A percentile compares a stretch with the other conserved stretches of the same genome.
These are phyloP conservation scores for Macrophomina tecta DNA, from an alignment of 2,329 filamentous ascomycete species.

Conservation along the genomic window DNA sequence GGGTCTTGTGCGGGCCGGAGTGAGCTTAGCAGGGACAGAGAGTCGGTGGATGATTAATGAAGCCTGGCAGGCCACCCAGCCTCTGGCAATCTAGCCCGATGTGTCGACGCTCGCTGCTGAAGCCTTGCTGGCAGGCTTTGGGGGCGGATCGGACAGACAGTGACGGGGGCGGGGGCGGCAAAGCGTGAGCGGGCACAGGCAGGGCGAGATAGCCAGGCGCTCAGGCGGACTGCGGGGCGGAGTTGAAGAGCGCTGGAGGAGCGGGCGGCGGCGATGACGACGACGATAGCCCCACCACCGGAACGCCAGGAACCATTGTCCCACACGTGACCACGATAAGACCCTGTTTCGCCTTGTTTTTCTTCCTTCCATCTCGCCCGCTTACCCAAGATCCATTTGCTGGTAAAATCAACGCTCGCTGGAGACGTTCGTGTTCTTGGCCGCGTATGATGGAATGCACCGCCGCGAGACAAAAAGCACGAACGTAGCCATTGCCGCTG, in stretches of 20 bases:
- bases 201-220: slow-evolving; percentile 13
- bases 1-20: not conserved
- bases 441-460: too few species aligned
- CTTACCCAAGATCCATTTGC: too few species aligned
- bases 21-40: slow-evolving; percentile 1
- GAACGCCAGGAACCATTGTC: not conserved
- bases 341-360: not conserved
- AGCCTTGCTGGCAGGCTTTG: slow-evolving; percentile 18
- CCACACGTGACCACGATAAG: slow-evolving; percentile 9
- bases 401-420: too few species aligned
- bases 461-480: too few species aligned
- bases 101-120: slow-evolving; percentile 12
- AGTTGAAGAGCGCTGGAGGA: not conserved
- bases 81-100: slow-evolving; percentile 21
- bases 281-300: not conserved
- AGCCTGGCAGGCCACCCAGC: slow-evolving; percentile 21
- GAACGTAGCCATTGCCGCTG: too few species aligned
- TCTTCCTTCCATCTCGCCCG: not conserved
- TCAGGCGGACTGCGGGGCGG: slow-evolving; percentile 16
- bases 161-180: slow-evolving; percentile 2
- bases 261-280: slow-evolving; percentile 9
- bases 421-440: too few species aligned
- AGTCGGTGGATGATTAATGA: slow-evolving; percentile 14
- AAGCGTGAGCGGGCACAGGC: slow-evolving; percentile 1
- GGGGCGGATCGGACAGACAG: slow-evolving; percentile 8